Evolutionary conservation across 805 yeast genomes (phyloP).

Genomic region (Blastobotrys mokoenaii): DNA sequence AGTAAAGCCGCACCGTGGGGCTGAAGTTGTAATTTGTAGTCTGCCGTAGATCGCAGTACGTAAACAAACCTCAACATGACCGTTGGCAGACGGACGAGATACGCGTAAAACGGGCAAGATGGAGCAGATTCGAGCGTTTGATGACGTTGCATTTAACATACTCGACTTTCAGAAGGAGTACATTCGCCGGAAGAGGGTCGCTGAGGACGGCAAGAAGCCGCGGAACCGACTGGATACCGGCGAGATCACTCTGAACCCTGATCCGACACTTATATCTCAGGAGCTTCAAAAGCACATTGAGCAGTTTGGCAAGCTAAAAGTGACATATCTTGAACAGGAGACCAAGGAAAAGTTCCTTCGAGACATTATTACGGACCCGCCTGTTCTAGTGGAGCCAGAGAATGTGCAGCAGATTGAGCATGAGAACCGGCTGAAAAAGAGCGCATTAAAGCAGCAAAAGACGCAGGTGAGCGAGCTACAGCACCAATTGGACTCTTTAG

Average conservation of each 20-base stretch:
- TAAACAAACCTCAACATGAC: background rate
- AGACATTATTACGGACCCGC: slow-evolving; percentile 34
- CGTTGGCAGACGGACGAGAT: background rate
- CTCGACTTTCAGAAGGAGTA: slow-evolving; percentile 10
- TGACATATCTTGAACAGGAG: slow-evolving; percentile 63
- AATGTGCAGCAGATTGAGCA: slow-evolving; percentile 29
- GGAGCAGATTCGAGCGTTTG: slow-evolving; percentile 1
- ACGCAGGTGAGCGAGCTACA: slow-evolving; percentile 16
- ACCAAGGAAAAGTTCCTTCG: slow-evolving; percentile 60
- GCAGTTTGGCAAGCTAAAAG: slow-evolving; percentile 46
- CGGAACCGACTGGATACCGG: slow-evolving; percentile 6
- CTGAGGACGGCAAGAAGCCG: slow-evolving; percentile 6
- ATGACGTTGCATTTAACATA: slow-evolving; percentile 7
- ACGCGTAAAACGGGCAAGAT: background rate
- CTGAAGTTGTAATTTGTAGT: too few relatives aligned
- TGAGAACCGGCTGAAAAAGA: slow-evolving; percentile 23
- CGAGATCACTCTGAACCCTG: slow-evolving; percentile 9
- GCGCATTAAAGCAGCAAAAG: slow-evolving; percentile 25
- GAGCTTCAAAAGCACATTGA: slow-evolving; percentile 14
- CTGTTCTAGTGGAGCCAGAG: slow-evolving; percentile 24
- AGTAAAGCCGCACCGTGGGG: too few relatives aligned
- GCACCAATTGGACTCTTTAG: slow-evolving; percentile 13
- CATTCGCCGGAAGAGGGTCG: slow-evolving; percentile 3
- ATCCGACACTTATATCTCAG: slow-evolving; percentile 13
- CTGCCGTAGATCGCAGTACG: background rate